Evolutionary conservation across 2,329 filamentous ascomycete species (phyloP).

Genomic region (Ophiostoma angusticollis): DNA sequence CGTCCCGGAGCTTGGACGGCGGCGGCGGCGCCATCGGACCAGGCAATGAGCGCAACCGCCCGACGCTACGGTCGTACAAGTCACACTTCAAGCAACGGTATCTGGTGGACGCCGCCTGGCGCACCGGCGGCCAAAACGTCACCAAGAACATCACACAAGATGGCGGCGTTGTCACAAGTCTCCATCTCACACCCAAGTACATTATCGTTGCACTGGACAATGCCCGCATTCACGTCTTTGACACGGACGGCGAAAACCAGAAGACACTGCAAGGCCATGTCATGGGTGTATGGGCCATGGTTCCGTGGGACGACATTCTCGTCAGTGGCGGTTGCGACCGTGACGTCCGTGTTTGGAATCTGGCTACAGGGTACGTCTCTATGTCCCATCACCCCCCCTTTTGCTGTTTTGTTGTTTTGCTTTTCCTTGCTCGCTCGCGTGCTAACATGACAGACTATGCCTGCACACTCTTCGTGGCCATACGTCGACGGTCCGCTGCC

Average conservation of each 20-base stretch:
- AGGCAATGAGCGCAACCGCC: conserved; percentile 26
- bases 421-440: not conserved
- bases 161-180: conserved; percentile 88
- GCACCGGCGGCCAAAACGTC: conserved; percentile 73
- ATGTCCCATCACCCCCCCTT: not conserved
- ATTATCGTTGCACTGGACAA: conserved; percentile 97
- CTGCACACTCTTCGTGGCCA: conserved; percentile 81
- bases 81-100: conserved; percentile 97
- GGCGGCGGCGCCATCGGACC: conserved; percentile 12
- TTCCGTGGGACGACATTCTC: conserved; percentile 88
- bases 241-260: conserved; percentile 76
- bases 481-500: conserved; percentile 88
- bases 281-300: conserved; percentile 99
- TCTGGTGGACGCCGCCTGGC: conserved; percentile 94
- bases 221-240: conserved; percentile 96
- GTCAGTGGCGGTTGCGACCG: conserved; percentile 95
- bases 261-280: conserved; percentile 89
- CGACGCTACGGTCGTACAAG: conserved; percentile 73
- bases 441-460: conserved; percentile 43
- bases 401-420: not conserved
- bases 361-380: conserved; percentile 75
- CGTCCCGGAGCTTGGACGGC: conserved; percentile 45
- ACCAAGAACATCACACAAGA: conserved; percentile 88
- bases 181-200: conserved; percentile 89
- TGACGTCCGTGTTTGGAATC: conserved; percentile 93